Conservation (phyloP, 2,329 filamentous ascomycete genomes). For the Cadophora luteo-olivacea region DNA sequence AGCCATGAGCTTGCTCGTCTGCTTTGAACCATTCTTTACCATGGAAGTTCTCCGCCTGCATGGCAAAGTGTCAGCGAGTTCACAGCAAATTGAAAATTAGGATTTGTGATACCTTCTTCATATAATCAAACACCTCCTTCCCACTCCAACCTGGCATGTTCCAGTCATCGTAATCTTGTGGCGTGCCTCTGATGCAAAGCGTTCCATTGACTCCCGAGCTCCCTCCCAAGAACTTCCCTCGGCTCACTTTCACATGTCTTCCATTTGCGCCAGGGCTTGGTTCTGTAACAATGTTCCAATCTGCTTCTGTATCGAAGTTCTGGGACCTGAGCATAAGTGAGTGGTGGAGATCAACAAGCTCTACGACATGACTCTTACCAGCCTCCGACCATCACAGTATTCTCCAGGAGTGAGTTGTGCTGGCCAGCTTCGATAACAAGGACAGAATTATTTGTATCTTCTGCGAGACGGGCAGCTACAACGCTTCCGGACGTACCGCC, state of each 20-base stretch:
- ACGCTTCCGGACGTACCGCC: conserved; percentile 56
- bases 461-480: conserved; percentile 59
- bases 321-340: conserved; percentile 46
- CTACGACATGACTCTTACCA: conserved; percentile 38
- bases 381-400: conserved; percentile 58
- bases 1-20: conserved; percentile 54
- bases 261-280: conserved; percentile 49
- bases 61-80: neutral
- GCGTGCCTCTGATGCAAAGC: conserved; percentile 55
- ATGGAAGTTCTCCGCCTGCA: conserved; percentile 62
- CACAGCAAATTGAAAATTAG: neutral
- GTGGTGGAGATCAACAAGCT: neutral
- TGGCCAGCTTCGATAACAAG: conserved; percentile 57
- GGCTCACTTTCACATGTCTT: conserved; percentile 54
- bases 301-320: conserved; percentile 55
- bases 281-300: conserved; percentile 57
- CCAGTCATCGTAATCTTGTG: conserved; percentile 62
- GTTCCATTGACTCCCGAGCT: conserved; percentile 58
- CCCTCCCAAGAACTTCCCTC: conserved; percentile 57
- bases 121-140: conserved; percentile 61
- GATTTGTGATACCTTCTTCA: conserved; percentile 54
- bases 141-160: conserved; percentile 60
- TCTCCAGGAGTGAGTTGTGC: conserved; percentile 53
- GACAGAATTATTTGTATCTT: conserved; percentile 54
- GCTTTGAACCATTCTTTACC: conserved; percentile 62